Percentiles rank a stretch among this genome's conserved stretches.
Conservation (phyloP, 2,329 filamentous ascomycete species). For the Bertia moriformis region DNA sequence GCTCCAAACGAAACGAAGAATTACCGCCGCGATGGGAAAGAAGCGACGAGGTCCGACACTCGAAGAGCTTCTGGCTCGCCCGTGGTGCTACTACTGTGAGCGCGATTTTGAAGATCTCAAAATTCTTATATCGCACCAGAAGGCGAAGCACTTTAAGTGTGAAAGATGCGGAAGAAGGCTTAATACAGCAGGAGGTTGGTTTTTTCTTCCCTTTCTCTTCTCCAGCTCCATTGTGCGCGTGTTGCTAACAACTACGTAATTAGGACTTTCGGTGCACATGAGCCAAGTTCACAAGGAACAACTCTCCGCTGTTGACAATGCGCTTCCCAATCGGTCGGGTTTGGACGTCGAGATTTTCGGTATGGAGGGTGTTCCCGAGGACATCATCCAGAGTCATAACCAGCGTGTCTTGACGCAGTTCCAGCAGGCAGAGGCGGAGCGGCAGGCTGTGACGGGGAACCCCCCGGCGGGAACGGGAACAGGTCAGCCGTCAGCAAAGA, state of each 20-base stretch:
- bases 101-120: conserved; percentile 64
- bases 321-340: conserved; percentile 47
- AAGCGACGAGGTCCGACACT: conserved; percentile 54
- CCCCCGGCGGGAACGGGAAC: conserved; percentile 31
- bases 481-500: conserved; percentile 35
- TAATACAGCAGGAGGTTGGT: conserved; percentile 57
- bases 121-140: conserved; percentile 61
- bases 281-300: conserved; percentile 66
- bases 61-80: conserved; percentile 51
- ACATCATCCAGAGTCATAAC: conserved; percentile 46
- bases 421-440: conserved; percentile 48
- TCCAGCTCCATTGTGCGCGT: neutral
- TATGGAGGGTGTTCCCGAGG: conserved; percentile 60
- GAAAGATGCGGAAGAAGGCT: conserved; percentile 50
- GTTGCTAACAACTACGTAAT: neutral
- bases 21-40: conserved; percentile 36
- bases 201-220: neutral
- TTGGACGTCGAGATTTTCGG: conserved; percentile 62
- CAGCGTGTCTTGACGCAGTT: conserved; percentile 47
- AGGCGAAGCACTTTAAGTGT: conserved; percentile 66
- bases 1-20: no score
- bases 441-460: conserved; percentile 49
- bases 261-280: conserved; percentile 61
- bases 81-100: conserved; percentile 63
- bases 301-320: conserved; percentile 53